These are phyloP conservation scores for Solanum hybrid DNA, from an alignment of 305 asterid species.

Conservation along the genomic window DNA sequence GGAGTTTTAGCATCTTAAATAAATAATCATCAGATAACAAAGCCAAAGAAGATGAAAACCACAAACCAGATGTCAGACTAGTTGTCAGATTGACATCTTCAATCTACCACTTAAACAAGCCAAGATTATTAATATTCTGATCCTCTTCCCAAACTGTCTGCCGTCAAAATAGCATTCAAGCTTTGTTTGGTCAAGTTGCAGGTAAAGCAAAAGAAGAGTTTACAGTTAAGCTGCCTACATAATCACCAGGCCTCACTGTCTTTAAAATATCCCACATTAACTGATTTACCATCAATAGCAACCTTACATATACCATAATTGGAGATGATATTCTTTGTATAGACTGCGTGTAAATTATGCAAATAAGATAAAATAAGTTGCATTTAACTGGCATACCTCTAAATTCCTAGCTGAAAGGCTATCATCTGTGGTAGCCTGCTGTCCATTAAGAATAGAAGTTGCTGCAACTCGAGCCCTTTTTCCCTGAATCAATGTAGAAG, in stretches of 20 bases:
- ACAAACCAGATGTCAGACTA: neutral
- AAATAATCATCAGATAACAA: neutral
- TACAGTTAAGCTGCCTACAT: neutral
- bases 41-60: neutral
- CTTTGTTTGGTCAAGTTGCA: neutral
- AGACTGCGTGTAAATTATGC: neutral
- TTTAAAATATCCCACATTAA: constrained; percentile 12
- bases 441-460: constrained; percentile 81
- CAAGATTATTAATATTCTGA: neutral
- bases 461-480: constrained; percentile 91
- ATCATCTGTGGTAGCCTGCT: constrained; percentile 65
- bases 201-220: neutral
- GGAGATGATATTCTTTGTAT: neutral
- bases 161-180: neutral
- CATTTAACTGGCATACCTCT: constrained; percentile 45
- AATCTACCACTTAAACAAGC: neutral
- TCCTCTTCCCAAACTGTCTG: neutral
- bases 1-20: neutral
- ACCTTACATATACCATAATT: neutral
- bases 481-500: constrained; percentile 78
- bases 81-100: neutral
- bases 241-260: neutral
- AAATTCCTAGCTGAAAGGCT: constrained; percentile 86
- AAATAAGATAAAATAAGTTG: neutral
- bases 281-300: neutral